Evolutionary conservation across 371 early-diverging fungal species (phyloP).

Genomic region (Mortierella sp.): DNA sequence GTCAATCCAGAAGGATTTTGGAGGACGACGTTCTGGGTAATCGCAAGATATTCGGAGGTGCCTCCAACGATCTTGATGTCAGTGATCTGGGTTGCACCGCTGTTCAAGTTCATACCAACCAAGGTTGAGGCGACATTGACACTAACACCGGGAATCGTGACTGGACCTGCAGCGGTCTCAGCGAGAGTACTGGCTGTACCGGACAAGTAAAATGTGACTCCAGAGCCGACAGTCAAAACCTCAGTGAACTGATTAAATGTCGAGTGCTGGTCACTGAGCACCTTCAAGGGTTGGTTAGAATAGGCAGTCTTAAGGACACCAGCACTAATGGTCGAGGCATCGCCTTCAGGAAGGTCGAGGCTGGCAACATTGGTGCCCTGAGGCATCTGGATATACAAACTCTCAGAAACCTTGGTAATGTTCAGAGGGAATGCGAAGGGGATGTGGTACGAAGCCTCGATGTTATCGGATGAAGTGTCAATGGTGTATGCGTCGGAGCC

Average conservation of each 20-base stretch:
- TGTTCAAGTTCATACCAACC: constrained; percentile 61
- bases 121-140: constrained; percentile 64
- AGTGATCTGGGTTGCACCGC: constrained; percentile 59
- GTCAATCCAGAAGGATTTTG: constrained; percentile 70
- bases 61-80: constrained; percentile 62
- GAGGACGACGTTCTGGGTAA: constrained; percentile 58
- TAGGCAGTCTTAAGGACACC: constrained; percentile 59
- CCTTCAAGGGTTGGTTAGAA: constrained; percentile 58
- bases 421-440: constrained; percentile 70
- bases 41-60: constrained; percentile 56
- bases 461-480: constrained; percentile 60
- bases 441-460: constrained; percentile 64
- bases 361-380: constrained; percentile 58
- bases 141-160: constrained; percentile 61
- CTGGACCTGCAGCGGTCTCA: constrained; percentile 65
- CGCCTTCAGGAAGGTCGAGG: constrained; percentile 60
- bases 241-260: constrained; percentile 62
- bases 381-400: constrained; percentile 55
- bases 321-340: constrained; percentile 60
- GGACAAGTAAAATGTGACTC: constrained; percentile 61
- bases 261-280: constrained; percentile 45
- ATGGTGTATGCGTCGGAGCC: constrained; percentile 61
- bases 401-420: constrained; percentile 62
- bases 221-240: constrained; percentile 59
- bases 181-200: constrained; percentile 66